A percentile compares a stretch with the other conserved stretches of the same genome.
Evolutionary conservation across 2,329 filamentous ascomycete species (phyloP).

Genomic region (Pseudopithomyces chartarum): DNA sequence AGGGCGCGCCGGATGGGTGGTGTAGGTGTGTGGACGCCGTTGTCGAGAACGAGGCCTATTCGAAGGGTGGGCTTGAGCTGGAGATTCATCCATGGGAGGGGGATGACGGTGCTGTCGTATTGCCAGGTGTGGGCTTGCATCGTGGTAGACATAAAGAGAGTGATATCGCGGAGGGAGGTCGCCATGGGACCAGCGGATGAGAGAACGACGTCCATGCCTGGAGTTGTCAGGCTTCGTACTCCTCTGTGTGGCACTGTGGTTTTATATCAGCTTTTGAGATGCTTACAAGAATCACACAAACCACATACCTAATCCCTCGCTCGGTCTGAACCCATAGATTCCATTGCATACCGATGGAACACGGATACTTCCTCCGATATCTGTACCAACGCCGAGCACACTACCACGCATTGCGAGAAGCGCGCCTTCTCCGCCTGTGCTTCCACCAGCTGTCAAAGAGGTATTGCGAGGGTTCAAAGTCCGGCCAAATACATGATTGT

Average conservation of each 20-base stretch:
- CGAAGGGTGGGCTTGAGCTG: not conserved
- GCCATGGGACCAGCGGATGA: slow-evolving; percentile 45
- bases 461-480: slow-evolving; percentile 65
- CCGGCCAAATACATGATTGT: slow-evolving; percentile 67
- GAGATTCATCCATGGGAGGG: slow-evolving; percentile 12
- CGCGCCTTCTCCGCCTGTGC: slow-evolving; percentile 67
- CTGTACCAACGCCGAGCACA: slow-evolving; percentile 64
- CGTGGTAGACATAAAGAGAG: slow-evolving; percentile 47
- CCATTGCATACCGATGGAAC: slow-evolving; percentile 60
- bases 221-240: slow-evolving; percentile 18
- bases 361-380: slow-evolving; percentile 57
- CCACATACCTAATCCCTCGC: slow-evolving; percentile 37
- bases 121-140: slow-evolving; percentile 48
- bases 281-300: not conserved
- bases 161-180: slow-evolving; percentile 44
- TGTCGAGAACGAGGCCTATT: slow-evolving; percentile 13
- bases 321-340: slow-evolving; percentile 57
- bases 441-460: slow-evolving; percentile 63
- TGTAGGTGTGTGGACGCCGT: slow-evolving; percentile 12
- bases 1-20: slow-evolving; percentile 14
- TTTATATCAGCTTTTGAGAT: not conserved
- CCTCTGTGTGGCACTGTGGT: slow-evolving; percentile 40
- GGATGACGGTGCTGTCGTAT: slow-evolving; percentile 13
- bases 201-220: slow-evolving; percentile 31
- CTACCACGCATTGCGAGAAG: slow-evolving; percentile 63